Percentiles rank a stretch among this genome's conserved stretches.
These are phyloP conservation scores for Tetragonia tetragonoides DNA, from an alignment of 148 eudicot species.

Conservation along the genomic window DNA sequence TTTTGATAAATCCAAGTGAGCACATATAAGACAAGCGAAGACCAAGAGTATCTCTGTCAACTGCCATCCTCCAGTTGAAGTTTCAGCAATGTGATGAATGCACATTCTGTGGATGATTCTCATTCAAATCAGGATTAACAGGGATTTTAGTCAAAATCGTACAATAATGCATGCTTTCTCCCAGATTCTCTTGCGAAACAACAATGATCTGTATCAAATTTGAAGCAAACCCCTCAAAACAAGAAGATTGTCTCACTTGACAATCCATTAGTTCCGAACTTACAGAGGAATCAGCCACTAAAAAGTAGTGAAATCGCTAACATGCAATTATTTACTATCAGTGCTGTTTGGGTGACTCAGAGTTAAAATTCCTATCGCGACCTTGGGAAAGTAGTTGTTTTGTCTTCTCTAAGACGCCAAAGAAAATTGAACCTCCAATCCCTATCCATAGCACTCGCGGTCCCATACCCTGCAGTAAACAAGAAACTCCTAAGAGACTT, in stretches of 20 bases:
- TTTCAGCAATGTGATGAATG: too few relatives aligned
- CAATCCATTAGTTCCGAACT: background rate
- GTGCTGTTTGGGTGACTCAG: slow-evolving; percentile 25
- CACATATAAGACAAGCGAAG: too few relatives aligned
- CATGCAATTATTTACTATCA: slow-evolving; percentile 18
- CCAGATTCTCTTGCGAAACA: too few relatives aligned
- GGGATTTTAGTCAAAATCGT: too few relatives aligned
- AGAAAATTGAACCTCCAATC: slow-evolving; percentile 81
- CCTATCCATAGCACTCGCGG: slow-evolving; percentile 90
- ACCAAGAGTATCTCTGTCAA: too few relatives aligned
- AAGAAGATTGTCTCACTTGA: background rate
- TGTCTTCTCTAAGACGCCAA: slow-evolving; percentile 77
- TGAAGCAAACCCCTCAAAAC: too few relatives aligned
- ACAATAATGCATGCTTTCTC: too few relatives aligned
- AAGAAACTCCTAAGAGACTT: background rate
- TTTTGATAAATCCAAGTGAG: too few relatives aligned
- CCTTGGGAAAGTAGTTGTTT: slow-evolving; percentile 53
- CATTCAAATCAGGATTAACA: too few relatives aligned
- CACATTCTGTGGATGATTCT: too few relatives aligned
- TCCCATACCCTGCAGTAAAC: slow-evolving; percentile 67
- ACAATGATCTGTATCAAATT: too few relatives aligned
- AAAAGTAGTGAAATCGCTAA: background rate
- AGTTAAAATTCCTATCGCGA: slow-evolving; percentile 21
- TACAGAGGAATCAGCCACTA: background rate
- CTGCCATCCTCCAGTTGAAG: too few relatives aligned